A percentile compares a stretch with the other conserved stretches of the same genome.
Conservation (phyloP, 345 rosid genomes). For the Triadica sebifera region DNA sequence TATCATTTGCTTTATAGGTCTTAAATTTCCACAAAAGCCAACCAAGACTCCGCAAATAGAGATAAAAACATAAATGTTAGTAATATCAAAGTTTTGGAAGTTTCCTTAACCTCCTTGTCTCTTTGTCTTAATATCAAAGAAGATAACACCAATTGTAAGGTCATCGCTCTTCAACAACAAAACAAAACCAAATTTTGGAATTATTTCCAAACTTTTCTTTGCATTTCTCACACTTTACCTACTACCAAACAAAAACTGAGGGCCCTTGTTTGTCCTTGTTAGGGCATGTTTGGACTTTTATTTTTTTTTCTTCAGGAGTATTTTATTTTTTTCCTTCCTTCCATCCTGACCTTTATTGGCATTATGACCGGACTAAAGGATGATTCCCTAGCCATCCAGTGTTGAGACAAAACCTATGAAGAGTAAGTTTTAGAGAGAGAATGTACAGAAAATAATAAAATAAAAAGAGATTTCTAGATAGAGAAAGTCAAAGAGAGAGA, state of each 20-base stretch:
- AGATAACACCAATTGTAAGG: constrained; percentile 26
- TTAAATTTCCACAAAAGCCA: background rate
- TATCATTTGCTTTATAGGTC: too few relatives aligned
- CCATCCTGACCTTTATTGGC: too few relatives aligned
- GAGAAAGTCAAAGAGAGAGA: too few relatives aligned
- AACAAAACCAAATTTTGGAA: constrained; percentile 38
- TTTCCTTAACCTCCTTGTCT: constrained; percentile 33
- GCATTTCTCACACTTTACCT: constrained; percentile 31
- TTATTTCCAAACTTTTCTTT: background rate
- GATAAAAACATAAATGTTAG: constrained; percentile 27
- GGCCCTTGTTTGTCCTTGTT: constrained; percentile 57
- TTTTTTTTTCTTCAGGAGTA: constrained; percentile 49
- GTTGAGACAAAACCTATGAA: constrained; percentile 43
- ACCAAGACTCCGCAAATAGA: background rate
- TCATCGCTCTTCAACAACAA: constrained; percentile 23
- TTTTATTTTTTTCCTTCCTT: background rate
- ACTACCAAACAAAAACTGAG: constrained; percentile 40
- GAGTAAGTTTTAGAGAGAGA: constrained; percentile 25
- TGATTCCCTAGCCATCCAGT: constrained; percentile 52
- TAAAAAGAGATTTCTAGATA: too few relatives aligned
- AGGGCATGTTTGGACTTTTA: constrained; percentile 68
- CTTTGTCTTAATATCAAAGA: constrained; percentile 27
- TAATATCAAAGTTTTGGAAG: constrained; percentile 34
- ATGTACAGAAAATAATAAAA: background rate
- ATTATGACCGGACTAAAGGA: too few relatives aligned